phyloP scores from a whole-genome alignment of 805 yeast species.

The Millerago galiae region DNA sequence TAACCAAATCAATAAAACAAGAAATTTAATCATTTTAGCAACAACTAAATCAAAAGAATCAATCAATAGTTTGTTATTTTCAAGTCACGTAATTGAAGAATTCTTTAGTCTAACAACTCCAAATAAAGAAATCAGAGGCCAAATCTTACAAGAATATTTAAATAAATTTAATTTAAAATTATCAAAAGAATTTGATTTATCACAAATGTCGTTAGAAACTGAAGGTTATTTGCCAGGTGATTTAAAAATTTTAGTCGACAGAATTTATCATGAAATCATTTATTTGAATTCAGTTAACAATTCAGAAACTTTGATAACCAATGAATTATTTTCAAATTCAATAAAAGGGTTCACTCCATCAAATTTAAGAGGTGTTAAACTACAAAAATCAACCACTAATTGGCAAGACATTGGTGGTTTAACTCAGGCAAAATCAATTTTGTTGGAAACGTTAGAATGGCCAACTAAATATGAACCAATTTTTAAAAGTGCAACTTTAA shows the following conservation, averaged over 20 bases:
- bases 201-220: conserved; percentile 59
- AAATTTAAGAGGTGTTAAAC: conserved; percentile 76
- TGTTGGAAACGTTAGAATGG: conserved; percentile 92
- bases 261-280: conserved; percentile 49
- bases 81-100: conserved; percentile 67
- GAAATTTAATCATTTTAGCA: conserved; percentile 52
- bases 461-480: conserved; percentile 95
- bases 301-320: conserved; percentile 16
- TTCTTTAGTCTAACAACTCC: conserved; percentile 61
- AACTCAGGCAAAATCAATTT: conserved; percentile 61
- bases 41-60: conserved; percentile 60
- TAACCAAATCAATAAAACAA: conserved; percentile 29
- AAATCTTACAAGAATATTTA: conserved; percentile 32
- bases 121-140: conserved; percentile 50
- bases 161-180: conserved; percentile 23
- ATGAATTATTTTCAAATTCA: conserved; percentile 46
- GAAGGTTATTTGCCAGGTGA: conserved; percentile 91
- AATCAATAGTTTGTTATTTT: conserved; percentile 52
- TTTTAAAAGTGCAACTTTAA: conserved; percentile 79
- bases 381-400: conserved; percentile 63
- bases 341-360: conserved; percentile 72
- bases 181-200: conserved; percentile 36
- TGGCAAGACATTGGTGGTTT: conserved; percentile 94
- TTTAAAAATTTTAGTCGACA: conserved; percentile 60
- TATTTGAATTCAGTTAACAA: conserved; percentile 9